Evolutionary conservation across 495 filamentous ascomycete species (phyloP), one percentile per base, ranked within the genome.

Genomic region (Evansstolkia leycettana): DNA sequence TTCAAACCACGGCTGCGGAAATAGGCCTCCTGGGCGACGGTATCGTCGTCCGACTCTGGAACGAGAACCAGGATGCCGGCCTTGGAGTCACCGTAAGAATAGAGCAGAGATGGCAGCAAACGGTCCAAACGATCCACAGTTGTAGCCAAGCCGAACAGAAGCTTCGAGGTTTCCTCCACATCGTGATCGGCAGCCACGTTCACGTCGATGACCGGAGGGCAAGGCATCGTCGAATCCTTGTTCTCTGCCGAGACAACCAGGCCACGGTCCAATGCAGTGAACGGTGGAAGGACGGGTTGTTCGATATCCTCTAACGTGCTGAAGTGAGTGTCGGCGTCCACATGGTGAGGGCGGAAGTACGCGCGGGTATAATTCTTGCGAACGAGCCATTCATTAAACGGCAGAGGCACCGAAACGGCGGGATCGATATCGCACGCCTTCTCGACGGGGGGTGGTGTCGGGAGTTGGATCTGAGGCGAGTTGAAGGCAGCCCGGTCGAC

Each of bases 111-210:
- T 2, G 62, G 58, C 26, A 70, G 57, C 28, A 67, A 43, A 27
- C 57, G 62, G 37, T 70, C 65, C 26, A 72, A 51, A 42, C 66
- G 60, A 33, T 64, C 60, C 7, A 68, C 57, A 2, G 66, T 66
- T n/a, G 67, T 70, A 10, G 64, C 60, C 39, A 72, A 39, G 40
- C 67, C 67, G 33, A 72, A 70, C 11, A 72, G 47, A 13, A 69
- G 42, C 48, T 70, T 66, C 17, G 65, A 63, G 16, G 67, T 67
- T 41, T 67, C 67, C 8, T 70, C 65, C 16, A 63, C 55, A 36
- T 62, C 54, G 27, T 61, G 45, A 38, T 65, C 57, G 17, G 54
- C 49, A 8, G 57, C 57, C 6, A 64, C 60, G 37, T 68, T 51
- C 13, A 72, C 58, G 17, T 67, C 57, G 29, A 69, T 59, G 31